These are phyloP conservation scores for Hyaloscypha finlandica DNA, from an alignment of 495 filamentous ascomycete species.

Conservation along the genomic window DNA sequence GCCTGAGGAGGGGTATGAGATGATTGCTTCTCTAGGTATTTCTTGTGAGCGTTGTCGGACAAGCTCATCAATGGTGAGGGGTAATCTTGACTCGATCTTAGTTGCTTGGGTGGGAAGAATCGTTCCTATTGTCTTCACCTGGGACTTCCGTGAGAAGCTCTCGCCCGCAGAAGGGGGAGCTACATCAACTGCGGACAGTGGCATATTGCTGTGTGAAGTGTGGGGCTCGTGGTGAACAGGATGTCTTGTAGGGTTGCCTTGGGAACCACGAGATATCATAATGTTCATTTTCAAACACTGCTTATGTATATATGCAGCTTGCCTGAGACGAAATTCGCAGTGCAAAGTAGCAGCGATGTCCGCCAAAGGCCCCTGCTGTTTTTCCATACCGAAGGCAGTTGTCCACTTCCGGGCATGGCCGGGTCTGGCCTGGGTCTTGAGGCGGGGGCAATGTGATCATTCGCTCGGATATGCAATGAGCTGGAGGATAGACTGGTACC, in stretches of 20 bases:
- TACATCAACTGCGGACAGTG: background rate
- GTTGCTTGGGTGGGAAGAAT: background rate
- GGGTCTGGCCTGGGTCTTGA: background rate
- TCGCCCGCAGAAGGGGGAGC: background rate
- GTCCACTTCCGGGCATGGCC: background rate
- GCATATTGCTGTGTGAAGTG: background rate
- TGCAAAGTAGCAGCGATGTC: background rate
- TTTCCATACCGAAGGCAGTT: background rate
- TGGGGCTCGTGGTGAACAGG: background rate
- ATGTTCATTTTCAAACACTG: background rate
- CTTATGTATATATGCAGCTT: background rate
- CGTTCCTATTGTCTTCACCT: background rate
- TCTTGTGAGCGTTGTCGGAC: slow-evolving; percentile 1
- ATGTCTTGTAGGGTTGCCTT: background rate
- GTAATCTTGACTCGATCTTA: background rate
- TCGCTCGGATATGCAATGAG: background rate
- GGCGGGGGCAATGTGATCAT: background rate
- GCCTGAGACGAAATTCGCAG: background rate
- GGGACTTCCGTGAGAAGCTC: background rate
- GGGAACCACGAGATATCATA: background rate
- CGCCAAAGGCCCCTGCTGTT: background rate
- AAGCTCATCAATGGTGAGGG: slow-evolving; percentile 16
- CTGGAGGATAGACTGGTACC: background rate
- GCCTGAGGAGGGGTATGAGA: slow-evolving; percentile 11
- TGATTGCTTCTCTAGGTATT: background rate